Conservation (phyloP, 2,329 filamentous ascomycete genomes). For the Fusarium succisae region DNA sequence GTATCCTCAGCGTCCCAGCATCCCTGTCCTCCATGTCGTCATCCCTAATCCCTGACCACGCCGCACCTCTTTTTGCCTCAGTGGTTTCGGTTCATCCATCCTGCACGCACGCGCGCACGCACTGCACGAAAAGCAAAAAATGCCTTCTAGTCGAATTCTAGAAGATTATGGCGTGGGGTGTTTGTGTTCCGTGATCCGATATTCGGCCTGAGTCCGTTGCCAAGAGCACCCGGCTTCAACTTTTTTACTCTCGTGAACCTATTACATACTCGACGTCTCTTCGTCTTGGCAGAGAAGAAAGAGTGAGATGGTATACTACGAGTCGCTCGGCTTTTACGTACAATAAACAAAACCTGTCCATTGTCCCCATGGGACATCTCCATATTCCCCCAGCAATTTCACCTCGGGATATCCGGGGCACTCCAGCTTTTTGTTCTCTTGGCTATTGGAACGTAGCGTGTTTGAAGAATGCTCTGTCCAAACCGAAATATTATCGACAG, state of each 20-base stretch:
- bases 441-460: background rate
- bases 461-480: background rate
- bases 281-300: background rate
- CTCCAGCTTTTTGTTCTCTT: conserved; percentile 34
- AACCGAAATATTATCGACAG: conserved; percentile 10
- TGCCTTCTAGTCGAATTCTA: conserved; percentile 40
- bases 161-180: conserved; percentile 23
- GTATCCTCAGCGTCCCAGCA: background rate
- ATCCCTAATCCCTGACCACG: conserved; percentile 16
- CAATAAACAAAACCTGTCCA: conserved; percentile 23
- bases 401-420: conserved; percentile 20
- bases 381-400: conserved; percentile 23
- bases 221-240: background rate
- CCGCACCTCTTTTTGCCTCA: conserved; percentile 4
- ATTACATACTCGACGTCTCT: background rate
- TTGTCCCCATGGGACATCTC: conserved; percentile 38
- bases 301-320: conserved; percentile 1
- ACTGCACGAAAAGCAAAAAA: background rate
- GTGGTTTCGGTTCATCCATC: background rate
- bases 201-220: conserved; percentile 18
- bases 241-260: background rate
- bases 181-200: conserved; percentile 6
- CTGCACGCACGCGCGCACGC: background rate
- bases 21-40: conserved; percentile 26
- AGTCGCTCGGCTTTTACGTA: conserved; percentile 36